Evolutionary conservation across 2,329 filamentous ascomycete genomes (phyloP).

Genomic region (Geosmithia putterillii): DNA sequence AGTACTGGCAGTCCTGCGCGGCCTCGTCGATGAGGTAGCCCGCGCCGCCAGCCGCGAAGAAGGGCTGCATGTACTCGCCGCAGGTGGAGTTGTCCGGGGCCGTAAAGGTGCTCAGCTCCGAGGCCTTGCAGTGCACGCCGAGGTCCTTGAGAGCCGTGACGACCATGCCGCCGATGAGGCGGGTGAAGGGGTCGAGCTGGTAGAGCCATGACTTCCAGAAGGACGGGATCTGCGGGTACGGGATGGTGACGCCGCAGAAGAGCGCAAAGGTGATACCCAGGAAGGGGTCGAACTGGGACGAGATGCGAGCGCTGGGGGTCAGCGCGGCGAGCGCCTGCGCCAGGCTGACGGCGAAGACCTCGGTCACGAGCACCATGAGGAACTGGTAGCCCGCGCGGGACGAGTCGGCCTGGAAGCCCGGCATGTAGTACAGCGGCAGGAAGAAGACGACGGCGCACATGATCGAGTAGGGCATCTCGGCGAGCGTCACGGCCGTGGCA

Average conservation of each 20-base stretch:
- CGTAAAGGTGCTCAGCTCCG: constrained; percentile 56
- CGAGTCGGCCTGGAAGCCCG: constrained; percentile 52
- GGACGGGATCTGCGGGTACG: constrained; percentile 60
- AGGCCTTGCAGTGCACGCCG: constrained; percentile 44
- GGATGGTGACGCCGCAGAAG: constrained; percentile 81
- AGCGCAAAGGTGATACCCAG: constrained; percentile 72
- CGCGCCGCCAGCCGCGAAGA: constrained; percentile 54
- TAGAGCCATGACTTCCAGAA: constrained; percentile 78
- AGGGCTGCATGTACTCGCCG: constrained; percentile 61
- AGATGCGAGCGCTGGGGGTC: constrained; percentile 68
- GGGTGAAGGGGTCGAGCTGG: constrained; percentile 72
- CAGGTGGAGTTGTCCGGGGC: constrained; percentile 56
- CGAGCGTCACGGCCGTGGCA: constrained; percentile 62
- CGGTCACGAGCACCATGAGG: constrained; percentile 71
- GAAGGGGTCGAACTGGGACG: constrained; percentile 69
- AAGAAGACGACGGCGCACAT: constrained; percentile 74
- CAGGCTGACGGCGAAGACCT: constrained; percentile 72
- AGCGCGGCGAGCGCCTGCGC: constrained; percentile 66
- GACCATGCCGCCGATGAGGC: constrained; percentile 69
- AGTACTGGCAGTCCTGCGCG: constrained; percentile 64
- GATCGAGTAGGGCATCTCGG: constrained; percentile 74
- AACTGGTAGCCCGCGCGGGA: constrained; percentile 75
- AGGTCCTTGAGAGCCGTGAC: constrained; percentile 62
- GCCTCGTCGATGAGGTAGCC: constrained; percentile 61
- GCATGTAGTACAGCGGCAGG: constrained; percentile 74